These are phyloP conservation scores for Polyporus arcularius DNA, from an alignment of 768 basidiomycete genomes.

Conservation along the genomic window DNA sequence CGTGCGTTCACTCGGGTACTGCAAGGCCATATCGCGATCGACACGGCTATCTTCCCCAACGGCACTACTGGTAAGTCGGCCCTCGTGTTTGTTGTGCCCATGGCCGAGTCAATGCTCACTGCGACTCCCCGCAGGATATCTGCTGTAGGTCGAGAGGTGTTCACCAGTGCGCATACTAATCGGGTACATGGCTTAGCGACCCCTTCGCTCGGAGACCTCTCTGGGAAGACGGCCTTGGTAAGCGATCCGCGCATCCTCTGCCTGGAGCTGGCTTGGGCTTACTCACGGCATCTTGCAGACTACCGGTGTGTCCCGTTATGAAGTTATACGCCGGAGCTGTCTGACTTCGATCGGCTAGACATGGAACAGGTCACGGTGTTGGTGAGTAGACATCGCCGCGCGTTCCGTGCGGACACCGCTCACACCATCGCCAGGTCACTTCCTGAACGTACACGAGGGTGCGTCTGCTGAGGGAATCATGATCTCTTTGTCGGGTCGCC, in stretches of 20 bases:
- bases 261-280: background rate
- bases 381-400: slow-evolving; percentile 35
- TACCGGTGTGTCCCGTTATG: slow-evolving; percentile 47
- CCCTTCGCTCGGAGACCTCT: slow-evolving; percentile 75
- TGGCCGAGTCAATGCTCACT: background rate
- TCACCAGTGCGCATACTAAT: background rate
- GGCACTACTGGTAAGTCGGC: slow-evolving; percentile 66
- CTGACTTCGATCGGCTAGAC: slow-evolving; percentile 43
- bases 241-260: slow-evolving; percentile 20
- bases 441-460: slow-evolving; percentile 91
- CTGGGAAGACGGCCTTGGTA: slow-evolving; percentile 88
- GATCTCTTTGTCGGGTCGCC: background rate
- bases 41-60: slow-evolving; percentile 78
- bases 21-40: slow-evolving; percentile 90
- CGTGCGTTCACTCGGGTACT: slow-evolving; percentile 89
- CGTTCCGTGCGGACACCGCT: background rate
- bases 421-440: slow-evolving; percentile 50
- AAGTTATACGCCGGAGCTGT: background rate
- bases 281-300: slow-evolving; percentile 37
- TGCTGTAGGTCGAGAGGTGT: slow-evolving; percentile 43
- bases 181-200: slow-evolving; percentile 50
- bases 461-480: background rate
- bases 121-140: slow-evolving; percentile 42
- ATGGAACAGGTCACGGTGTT: slow-evolving; percentile 94
- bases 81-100: background rate